A percentile compares a stretch with the other conserved stretches of the same genome.
These are phyloP conservation scores for Termitomyces sp. DNA, from an alignment of 768 basidiomycete species.

Conservation along the genomic window DNA sequence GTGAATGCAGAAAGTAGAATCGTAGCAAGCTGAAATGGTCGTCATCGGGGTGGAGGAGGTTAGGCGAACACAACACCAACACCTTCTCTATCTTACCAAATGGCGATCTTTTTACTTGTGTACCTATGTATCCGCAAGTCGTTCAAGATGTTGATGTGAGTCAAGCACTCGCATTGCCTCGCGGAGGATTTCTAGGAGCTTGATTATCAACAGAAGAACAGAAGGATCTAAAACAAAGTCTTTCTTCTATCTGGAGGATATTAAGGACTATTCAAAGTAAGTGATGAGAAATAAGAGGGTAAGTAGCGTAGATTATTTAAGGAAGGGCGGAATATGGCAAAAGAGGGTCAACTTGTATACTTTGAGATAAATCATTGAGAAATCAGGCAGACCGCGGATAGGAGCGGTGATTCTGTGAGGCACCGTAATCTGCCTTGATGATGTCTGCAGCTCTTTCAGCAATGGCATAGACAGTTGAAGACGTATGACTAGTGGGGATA, in stretches of 20 bases:
- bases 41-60: no score
- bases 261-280: neutral
- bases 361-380: no score
- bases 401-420: neutral
- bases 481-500: constrained; percentile 18
- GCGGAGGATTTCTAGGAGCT: neutral
- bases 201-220: neutral
- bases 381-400: neutral
- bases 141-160: constrained; percentile 3
- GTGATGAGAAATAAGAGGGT: neutral
- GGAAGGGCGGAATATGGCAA: neutral
- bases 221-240: neutral
- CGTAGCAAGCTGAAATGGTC: no score
- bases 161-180: constrained; percentile 6
- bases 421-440: constrained; percentile 9
- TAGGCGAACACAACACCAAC: neutral
- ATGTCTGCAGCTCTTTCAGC: constrained; percentile 22
- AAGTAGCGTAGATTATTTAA: neutral
- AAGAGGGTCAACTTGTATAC: no score
- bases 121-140: neutral
- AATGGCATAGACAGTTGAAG: constrained; percentile 15
- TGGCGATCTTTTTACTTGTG: neutral
- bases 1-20: neutral
- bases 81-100: constrained; percentile 6
- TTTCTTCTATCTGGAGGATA: neutral